Percentiles rank a stretch among this genome's conserved stretches.
Evolutionary conservation across 257 asterid species (phyloP).

Genomic region (Lycium barbarum): DNA sequence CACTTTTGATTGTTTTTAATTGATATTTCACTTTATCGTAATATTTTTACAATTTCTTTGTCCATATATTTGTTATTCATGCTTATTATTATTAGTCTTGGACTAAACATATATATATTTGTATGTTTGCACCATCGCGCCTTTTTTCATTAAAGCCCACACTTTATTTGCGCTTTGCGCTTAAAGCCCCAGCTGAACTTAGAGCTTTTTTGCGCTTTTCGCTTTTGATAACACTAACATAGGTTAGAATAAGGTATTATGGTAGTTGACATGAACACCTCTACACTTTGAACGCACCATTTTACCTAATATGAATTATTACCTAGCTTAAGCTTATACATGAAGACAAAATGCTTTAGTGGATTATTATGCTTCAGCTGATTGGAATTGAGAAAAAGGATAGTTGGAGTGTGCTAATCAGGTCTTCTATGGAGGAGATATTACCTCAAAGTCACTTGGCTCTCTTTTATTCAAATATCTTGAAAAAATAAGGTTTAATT

Average conservation of each 20-base stretch:
- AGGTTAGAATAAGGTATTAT: neutral
- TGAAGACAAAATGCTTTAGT: neutral
- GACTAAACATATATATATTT: too few species aligned
- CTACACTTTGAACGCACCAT: neutral
- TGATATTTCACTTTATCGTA: too few species aligned
- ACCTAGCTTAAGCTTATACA: constrained; percentile 14
- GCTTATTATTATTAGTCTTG: too few species aligned
- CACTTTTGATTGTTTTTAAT: too few species aligned
- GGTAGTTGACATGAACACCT: constrained; percentile 5
- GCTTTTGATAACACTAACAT: too few species aligned
- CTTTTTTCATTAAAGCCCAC: too few species aligned
- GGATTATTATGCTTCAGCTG: constrained; percentile 13
- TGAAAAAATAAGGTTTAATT: neutral
- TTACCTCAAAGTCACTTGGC: constrained; percentile 1
- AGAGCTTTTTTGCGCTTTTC: too few species aligned
- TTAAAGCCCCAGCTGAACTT: too few species aligned
- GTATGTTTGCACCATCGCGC: too few species aligned
- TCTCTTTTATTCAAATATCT: neutral
- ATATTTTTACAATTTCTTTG: too few species aligned
- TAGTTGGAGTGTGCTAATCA: constrained; percentile 8
- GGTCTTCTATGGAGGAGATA: neutral
- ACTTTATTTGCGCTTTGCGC: too few species aligned
- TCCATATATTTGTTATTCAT: too few species aligned
- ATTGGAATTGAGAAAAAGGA: neutral
- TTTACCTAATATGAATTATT: neutral